Evolutionary conservation across 345 rosid species (phyloP).

Genomic region (Psidium friedrichsthalianum): DNA sequence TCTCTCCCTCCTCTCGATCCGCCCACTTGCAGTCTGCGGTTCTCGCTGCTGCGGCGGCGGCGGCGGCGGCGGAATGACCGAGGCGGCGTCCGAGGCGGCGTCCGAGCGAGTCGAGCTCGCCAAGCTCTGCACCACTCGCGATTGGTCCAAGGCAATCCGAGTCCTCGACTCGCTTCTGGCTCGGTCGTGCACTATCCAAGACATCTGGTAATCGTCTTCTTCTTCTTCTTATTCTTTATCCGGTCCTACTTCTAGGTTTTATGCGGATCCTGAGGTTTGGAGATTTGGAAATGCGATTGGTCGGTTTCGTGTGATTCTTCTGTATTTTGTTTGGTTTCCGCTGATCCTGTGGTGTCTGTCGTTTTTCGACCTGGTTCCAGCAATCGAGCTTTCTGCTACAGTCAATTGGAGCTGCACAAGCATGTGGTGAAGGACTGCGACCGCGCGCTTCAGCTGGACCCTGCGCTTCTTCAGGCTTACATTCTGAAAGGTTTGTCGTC

Average conservation of each 20-base stretch:
- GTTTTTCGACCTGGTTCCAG: constrained; percentile 21
- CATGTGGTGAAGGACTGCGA: constrained; percentile 94
- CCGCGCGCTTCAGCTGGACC: constrained; percentile 67
- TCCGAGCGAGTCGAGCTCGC: constrained; percentile 90
- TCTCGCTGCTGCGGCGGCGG: not conserved
- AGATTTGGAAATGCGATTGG: not conserved
- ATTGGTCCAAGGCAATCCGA: constrained; percentile 99
- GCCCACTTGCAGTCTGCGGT: not conserved
- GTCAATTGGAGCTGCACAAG: constrained; percentile 95
- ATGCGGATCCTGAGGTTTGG: not conserved
- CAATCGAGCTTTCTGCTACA: constrained; percentile 93
- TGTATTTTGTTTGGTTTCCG: not conserved
- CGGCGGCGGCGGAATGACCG: not conserved
- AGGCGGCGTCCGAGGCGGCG: constrained; percentile 32
- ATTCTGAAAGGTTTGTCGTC: constrained; percentile 69
- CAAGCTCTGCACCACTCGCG: constrained; percentile 60
- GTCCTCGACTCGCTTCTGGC: constrained; percentile 78
- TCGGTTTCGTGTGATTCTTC: not conserved
- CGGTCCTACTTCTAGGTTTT: constrained; percentile 5
- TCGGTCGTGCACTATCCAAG: constrained; percentile 54
- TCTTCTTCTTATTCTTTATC: not conserved
- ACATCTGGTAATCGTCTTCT: constrained; percentile 55
- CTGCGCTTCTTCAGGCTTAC: constrained; percentile 70
- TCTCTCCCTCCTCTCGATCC: not conserved
- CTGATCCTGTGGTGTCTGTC: not conserved